Conservation (phyloP, 768 basidiomycete species). For the Clathrus columnatus region DNA sequence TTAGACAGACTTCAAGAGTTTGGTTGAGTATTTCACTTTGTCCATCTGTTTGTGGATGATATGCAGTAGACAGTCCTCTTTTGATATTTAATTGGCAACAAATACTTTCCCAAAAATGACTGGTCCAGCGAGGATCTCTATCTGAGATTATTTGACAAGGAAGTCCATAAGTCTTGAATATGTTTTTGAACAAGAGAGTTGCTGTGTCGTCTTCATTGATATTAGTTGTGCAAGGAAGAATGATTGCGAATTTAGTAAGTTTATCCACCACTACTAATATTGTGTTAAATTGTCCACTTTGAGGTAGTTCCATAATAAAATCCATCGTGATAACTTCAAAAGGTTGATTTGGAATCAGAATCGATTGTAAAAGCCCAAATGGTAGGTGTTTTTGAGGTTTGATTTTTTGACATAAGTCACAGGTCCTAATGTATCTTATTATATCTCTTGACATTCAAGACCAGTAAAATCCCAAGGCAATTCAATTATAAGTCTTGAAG, state of each 20-base stretch:
- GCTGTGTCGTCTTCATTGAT: constrained; percentile 13
- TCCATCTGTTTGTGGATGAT: constrained; percentile 33
- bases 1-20: constrained; percentile 15
- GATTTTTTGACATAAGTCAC: constrained; percentile 16
- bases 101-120: constrained; percentile 23
- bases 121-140: constrained; percentile 1
- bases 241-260: constrained; percentile 28
- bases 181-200: constrained; percentile 3
- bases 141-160: constrained; percentile 6
- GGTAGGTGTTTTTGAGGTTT: constrained; percentile 9
- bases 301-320: constrained; percentile 6
- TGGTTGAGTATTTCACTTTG: constrained; percentile 17
- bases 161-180: constrained; percentile 8
- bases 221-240: constrained; percentile 28
- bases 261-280: constrained; percentile 17
- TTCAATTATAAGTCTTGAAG: constrained; percentile 18
- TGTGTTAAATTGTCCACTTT: constrained; percentile 12
- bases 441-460: constrained; percentile 23
- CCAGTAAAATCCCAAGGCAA: constrained; percentile 24
- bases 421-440: constrained; percentile 20
- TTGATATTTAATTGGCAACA: constrained; percentile 14
- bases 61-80: constrained; percentile 21
- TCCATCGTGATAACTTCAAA: constrained; percentile 4
- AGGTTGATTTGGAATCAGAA: constrained; percentile 1
- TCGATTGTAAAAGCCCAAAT: not conserved